Evolutionary conservation across 371 early-diverging fungal genomes (phyloP).

Genomic region (Basidiobolus meristosporus): DNA sequence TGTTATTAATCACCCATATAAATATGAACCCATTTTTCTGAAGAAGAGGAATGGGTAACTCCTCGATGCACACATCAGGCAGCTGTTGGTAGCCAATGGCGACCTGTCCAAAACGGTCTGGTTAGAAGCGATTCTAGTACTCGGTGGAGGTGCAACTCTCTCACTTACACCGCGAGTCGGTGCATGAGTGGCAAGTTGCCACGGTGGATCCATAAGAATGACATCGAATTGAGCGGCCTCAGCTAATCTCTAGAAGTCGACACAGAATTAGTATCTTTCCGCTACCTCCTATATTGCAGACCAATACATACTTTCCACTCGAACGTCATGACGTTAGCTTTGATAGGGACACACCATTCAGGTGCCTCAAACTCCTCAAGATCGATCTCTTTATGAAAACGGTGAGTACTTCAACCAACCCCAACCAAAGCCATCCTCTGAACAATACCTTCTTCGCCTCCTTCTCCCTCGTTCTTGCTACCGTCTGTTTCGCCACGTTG

Average conservation of each 20-base stretch:
- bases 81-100: constrained; percentile 89
- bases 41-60: constrained; percentile 69
- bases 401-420: no score
- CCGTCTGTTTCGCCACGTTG: constrained; percentile 13
- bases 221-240: constrained; percentile 74
- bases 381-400: constrained; percentile 15
- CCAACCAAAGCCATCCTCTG: background rate
- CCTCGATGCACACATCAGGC: constrained; percentile 77
- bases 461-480: constrained; percentile 5
- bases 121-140: background rate
- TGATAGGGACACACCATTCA: constrained; percentile 83
- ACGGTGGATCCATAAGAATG: constrained; percentile 86
- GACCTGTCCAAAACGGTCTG: constrained; percentile 15
- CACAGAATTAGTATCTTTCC: background rate
- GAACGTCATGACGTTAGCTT: constrained; percentile 84
- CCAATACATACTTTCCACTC: constrained; percentile 59
- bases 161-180: constrained; percentile 71
- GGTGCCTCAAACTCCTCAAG: constrained; percentile 80
- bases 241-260: constrained; percentile 31
- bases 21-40: constrained; percentile 79
- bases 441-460: background rate
- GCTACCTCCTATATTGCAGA: background rate
- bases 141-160: no score
- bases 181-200: constrained; percentile 89
- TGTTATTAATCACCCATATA: constrained; percentile 93